A percentile compares a stretch with the other conserved stretches of the same genome.
phyloP scores from a whole-genome alignment of 306 rosid species.

The Mucuna pruriens region DNA sequence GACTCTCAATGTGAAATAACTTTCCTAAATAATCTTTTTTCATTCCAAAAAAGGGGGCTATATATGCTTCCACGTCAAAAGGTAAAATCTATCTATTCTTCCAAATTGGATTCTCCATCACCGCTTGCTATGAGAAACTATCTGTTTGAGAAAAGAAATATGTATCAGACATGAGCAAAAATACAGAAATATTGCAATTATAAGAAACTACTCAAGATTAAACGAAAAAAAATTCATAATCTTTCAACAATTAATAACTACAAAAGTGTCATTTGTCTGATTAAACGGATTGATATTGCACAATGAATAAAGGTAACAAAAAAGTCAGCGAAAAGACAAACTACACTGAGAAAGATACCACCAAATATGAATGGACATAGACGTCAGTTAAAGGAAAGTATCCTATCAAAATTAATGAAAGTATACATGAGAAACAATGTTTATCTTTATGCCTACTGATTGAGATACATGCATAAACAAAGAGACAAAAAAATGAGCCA shows the following conservation, averaged over 20 bases:
- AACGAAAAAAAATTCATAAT: neutral
- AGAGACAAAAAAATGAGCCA: neutral
- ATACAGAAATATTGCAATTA: neutral
- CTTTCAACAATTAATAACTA: neutral
- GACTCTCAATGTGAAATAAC: slow-evolving; percentile 33
- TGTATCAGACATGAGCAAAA: neutral
- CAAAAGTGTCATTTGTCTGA: neutral
- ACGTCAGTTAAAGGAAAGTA: no score
- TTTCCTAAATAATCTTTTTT: slow-evolving; percentile 30
- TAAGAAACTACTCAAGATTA: neutral
- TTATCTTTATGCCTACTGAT: neutral
- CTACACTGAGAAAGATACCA: neutral
- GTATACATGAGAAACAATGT: neutral
- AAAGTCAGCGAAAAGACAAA: neutral
- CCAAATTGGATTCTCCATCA: slow-evolving; percentile 34
- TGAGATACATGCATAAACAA: neutral
- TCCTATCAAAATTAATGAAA: no score
- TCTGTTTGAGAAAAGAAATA: slow-evolving; percentile 29
- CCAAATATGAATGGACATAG: no score
- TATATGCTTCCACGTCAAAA: slow-evolving; percentile 48
- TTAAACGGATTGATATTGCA: slow-evolving; percentile 2
- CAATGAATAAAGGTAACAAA: neutral
- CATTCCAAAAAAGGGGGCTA: slow-evolving; percentile 35
- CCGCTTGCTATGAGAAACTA: slow-evolving; percentile 49
- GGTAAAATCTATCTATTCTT: slow-evolving; percentile 43